Percentiles rank a stretch among this genome's conserved stretches.
Evolutionary conservation across 257 asterid genomes (phyloP).

Genomic region (Solanum corneliomulleri): DNA sequence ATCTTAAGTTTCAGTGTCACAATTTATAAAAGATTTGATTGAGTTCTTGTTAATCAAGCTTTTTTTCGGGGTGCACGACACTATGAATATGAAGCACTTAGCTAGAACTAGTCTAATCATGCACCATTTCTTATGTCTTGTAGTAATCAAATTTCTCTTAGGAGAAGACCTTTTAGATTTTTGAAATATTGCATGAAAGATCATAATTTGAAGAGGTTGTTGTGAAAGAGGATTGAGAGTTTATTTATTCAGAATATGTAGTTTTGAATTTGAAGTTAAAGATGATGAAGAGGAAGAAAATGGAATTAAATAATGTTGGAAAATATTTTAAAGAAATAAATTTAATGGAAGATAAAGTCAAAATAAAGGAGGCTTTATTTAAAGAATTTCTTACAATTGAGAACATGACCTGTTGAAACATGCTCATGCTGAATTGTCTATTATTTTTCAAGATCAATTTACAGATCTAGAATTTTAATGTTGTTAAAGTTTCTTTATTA

Average conservation of each 20-base stretch:
- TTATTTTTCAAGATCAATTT: too few relatives aligned
- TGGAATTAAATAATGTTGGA: not conserved
- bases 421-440: not conserved
- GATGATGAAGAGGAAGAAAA: not conserved
- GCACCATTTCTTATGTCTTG: not conserved
- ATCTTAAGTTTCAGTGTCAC: too few relatives aligned
- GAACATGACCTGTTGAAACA: not conserved
- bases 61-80: too few relatives aligned
- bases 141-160: not conserved
- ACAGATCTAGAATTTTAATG: not conserved
- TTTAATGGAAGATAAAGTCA: not conserved
- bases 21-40: too few relatives aligned
- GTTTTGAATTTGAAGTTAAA: not conserved
- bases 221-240: not conserved
- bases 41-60: too few relatives aligned
- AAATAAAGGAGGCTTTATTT: too few relatives aligned
- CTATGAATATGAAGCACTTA: too few relatives aligned
- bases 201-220: not conserved
- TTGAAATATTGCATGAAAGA: not conserved
- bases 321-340: too few relatives aligned
- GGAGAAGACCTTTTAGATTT: not conserved
- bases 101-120: not conserved
- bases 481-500: not conserved
- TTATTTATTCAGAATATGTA: too few relatives aligned
- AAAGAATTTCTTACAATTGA: not conserved